phyloP scores from a whole-genome alignment of 805 yeast genomes.

The Candida lessepsii region DNA sequence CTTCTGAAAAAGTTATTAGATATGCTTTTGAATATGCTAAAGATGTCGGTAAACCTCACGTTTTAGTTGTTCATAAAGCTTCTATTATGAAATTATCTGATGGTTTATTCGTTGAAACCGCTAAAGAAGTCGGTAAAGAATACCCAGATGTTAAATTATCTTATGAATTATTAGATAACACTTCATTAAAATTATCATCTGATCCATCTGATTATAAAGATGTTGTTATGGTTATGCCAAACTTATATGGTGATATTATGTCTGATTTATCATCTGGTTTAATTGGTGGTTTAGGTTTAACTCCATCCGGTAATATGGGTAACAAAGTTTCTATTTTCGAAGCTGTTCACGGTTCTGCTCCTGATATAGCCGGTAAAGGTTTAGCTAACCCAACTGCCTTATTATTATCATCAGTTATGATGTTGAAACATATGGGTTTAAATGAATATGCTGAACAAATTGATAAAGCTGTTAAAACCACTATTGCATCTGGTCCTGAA shows the following conservation, averaged over 20 bases:
- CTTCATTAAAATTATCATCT: constrained; percentile 84
- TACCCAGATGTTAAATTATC: constrained; percentile 86
- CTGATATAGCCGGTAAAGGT: constrained; percentile 98
- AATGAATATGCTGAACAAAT: constrained; percentile 77
- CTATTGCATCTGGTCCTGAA: constrained; percentile 94
- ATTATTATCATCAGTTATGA: constrained; percentile 94
- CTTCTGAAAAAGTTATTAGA: constrained; percentile 94
- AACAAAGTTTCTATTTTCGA: constrained; percentile 96
- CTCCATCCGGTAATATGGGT: constrained; percentile 99
- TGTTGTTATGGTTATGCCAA: constrained; percentile 97
- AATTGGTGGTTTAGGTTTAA: constrained; percentile 97
- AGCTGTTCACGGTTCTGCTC: constrained; percentile 99
- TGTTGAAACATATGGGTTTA: constrained; percentile 98
- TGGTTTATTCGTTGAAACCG: constrained; percentile 92
- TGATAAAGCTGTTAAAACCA: constrained; percentile 80
- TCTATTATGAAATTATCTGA: constrained; percentile 97
- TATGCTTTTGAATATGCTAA: constrained; percentile 97
- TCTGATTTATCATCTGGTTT: constrained; percentile 97
- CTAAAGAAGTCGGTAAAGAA: constrained; percentile 84
- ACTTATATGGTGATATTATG: constrained; percentile 98
- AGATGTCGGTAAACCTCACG: constrained; percentile 81
- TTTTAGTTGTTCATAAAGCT: constrained; percentile 96
- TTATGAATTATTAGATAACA: constrained; percentile 91
- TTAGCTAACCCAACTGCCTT: constrained; percentile 98
- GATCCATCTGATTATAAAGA: constrained; percentile 86